These are phyloP conservation scores for Chaetothyriales sp. DNA, from an alignment of 2,329 filamentous ascomycete species.

Conservation along the genomic window DNA sequence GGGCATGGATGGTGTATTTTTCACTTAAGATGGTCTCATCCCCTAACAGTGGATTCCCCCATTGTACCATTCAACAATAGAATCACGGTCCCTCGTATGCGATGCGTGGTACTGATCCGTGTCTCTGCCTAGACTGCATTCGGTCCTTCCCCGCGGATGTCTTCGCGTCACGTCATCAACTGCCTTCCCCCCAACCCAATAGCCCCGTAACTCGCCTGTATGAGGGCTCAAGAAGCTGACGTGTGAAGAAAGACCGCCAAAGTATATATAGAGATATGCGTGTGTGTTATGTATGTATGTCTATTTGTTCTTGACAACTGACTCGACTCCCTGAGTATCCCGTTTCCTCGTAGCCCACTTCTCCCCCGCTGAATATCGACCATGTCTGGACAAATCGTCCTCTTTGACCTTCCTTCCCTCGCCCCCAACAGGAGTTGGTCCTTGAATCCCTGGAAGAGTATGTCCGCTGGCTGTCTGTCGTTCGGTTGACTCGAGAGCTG, in stretches of 20 bases:
- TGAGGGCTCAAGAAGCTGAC: too few relatives aligned
- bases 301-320: too few relatives aligned
- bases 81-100: not conserved
- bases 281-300: too few relatives aligned
- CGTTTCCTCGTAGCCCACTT: not conserved
- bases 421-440: slow-evolving; percentile 42
- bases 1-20: not conserved
- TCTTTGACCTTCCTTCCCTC: slow-evolving; percentile 50
- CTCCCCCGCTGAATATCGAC: not conserved
- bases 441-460: slow-evolving; percentile 57
- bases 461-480: slow-evolving; percentile 6
- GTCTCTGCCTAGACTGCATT: too few relatives aligned
- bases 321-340: not conserved
- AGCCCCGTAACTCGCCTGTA: too few relatives aligned
- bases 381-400: slow-evolving; percentile 27
- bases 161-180: too few relatives aligned
- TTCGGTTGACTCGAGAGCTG: not conserved
- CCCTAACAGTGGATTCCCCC: not conserved
- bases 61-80: not conserved
- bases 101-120: too few relatives aligned
- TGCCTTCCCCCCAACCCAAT: too few relatives aligned
- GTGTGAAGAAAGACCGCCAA: too few relatives aligned
- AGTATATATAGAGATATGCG: too few relatives aligned
- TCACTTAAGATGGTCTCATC: not conserved
- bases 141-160: too few relatives aligned